Conservation (phyloP, 2,329 filamentous ascomycete genomes). For the Lachnellula hyalina region DNA sequence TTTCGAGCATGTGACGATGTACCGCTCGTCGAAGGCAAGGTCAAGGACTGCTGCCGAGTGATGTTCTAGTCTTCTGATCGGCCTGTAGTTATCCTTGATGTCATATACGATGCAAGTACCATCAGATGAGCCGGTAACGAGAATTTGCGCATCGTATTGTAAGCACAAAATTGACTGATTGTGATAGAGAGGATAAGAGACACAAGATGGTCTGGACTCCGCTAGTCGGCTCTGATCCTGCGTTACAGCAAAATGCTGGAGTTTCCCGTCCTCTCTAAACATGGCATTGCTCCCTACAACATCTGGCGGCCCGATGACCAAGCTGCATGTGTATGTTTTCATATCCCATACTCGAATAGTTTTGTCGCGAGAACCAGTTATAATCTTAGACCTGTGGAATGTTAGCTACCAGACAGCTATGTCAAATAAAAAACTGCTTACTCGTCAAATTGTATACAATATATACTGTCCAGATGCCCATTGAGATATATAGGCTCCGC, state of each 20-base stretch:
- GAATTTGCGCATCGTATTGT: conserved; percentile 86
- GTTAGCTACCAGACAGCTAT: conserved; percentile 31
- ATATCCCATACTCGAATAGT: conserved; percentile 97
- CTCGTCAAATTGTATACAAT: conserved; percentile 98
- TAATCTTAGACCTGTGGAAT: conserved; percentile 71
- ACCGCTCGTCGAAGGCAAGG: conserved; percentile 83
- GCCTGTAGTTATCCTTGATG: conserved; percentile 70
- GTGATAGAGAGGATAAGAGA: conserved; percentile 65
- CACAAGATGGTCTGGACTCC: conserved; percentile 47
- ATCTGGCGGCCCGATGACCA: conserved; percentile 77
- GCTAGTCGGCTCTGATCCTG: conserved; percentile 29
- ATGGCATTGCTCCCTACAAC: conserved; percentile 50
- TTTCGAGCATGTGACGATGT: conserved; percentile 97
- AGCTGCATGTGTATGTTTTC: conserved; percentile 75
- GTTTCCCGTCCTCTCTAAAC: conserved; percentile 47
- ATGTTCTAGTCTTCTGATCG: conserved; percentile 69
- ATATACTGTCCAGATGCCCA: conserved; percentile 92
- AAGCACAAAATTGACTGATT: conserved; percentile 90
- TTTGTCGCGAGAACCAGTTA: conserved; percentile 91
- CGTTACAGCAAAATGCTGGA: conserved; percentile 52
- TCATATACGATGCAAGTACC: conserved; percentile 88
- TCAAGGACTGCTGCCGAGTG: conserved; percentile 90
- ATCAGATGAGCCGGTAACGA: conserved; percentile 94
- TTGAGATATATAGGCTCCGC: conserved; percentile 84
- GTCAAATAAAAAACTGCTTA: conserved; percentile 41